Evolutionary conservation across 805 yeast genomes (phyloP), one percentile per base, ranked within the genome.

Genomic region (Kluyveromyces dobzhanskii): DNA sequence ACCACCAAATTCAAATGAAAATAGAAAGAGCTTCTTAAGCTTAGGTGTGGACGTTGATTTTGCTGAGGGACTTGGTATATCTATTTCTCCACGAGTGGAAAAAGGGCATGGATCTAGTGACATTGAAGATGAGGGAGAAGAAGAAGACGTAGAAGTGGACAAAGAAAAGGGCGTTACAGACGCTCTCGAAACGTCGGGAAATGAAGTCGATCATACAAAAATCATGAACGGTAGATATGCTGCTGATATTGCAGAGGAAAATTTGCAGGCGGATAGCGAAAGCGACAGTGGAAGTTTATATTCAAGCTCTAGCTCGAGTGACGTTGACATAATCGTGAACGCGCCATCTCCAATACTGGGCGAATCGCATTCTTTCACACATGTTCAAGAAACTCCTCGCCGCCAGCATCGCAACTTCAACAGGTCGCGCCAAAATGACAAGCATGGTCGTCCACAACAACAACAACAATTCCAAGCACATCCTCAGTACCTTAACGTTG

Each of bases 281-380:
- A 19, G 17, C 21, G 18, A 14, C 11, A 17, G 21, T 10, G 19
- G 9, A 28, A 28, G 31, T 14, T 28, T 19, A 6, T 30, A 30
- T 13, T 30, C 32, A 5, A 10, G 14, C 10, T 30, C 32, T 4
- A 30, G 32, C n/a, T 30, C 32, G n/a, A 30, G 32, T 30, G 44
- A 41, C n/a, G 36, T 41, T 7, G 41, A 38, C 13, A 37, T 38
- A 10, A 32, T 41, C 11, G 41, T 41, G 16, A 32, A 36, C 17
- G 37, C 38, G 2, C 18, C 21, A 5, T 30, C 32, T 30, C 32
- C 32, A 14, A 30, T 10, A 19, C 19, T 19, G 5, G 32, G 21
- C 8, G 32, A 14, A 6, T 6, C 12, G 21, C 6, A 14, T 5
- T 11, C 18, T 10, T 14, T 14, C 8, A 14, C 16, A 6, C 30